Percentiles rank a stretch among this genome's conserved stretches.
Evolutionary conservation across 306 rosid species (phyloP).

Genomic region (Vigna hirtella): DNA sequence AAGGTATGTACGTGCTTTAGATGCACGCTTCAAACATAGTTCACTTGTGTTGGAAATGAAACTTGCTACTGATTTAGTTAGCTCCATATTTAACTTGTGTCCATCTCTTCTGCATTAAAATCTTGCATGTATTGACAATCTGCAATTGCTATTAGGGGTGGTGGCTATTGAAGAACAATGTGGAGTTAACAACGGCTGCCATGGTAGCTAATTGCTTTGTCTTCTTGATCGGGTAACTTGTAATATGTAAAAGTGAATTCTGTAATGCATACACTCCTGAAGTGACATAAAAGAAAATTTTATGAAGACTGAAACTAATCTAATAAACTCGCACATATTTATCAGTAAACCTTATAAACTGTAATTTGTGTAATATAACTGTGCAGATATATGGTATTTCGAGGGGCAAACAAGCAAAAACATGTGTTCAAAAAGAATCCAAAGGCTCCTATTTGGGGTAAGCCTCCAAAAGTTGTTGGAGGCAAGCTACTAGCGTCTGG

Average conservation of each 20-base stretch:
- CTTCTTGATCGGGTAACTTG: constrained; percentile 83
- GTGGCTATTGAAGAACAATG: constrained; percentile 88
- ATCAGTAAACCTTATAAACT: constrained; percentile 7
- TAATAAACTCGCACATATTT: constrained; percentile 30
- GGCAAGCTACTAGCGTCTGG: constrained; percentile 98
- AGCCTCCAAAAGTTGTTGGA: constrained; percentile 82
- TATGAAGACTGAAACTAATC: constrained; percentile 4
- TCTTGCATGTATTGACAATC: constrained; percentile 36
- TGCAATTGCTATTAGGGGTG: constrained; percentile 72
- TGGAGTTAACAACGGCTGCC: constrained; percentile 68
- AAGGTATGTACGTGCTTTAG: constrained; percentile 4
- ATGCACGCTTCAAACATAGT: not conserved
- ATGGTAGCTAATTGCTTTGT: constrained; percentile 74
- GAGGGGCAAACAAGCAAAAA: constrained; percentile 99
- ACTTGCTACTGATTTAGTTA: constrained; percentile 12
- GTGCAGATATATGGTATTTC: constrained; percentile 83
- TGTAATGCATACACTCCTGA: constrained; percentile 25
- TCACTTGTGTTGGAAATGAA: not conserved
- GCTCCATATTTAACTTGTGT: constrained; percentile 27
- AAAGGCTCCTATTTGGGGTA: constrained; percentile 90
- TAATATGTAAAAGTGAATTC: constrained; percentile 24
- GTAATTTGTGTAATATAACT: constrained; percentile 36
- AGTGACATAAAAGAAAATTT: not conserved
- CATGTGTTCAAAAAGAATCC: constrained; percentile 89
- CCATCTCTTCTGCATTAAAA: constrained; percentile 3